Evolutionary conservation across 176 grass and related monocot genomes (phyloP), one percentile per base, ranked within the genome.

Genomic region (Urochloa ruziziensis): DNA sequence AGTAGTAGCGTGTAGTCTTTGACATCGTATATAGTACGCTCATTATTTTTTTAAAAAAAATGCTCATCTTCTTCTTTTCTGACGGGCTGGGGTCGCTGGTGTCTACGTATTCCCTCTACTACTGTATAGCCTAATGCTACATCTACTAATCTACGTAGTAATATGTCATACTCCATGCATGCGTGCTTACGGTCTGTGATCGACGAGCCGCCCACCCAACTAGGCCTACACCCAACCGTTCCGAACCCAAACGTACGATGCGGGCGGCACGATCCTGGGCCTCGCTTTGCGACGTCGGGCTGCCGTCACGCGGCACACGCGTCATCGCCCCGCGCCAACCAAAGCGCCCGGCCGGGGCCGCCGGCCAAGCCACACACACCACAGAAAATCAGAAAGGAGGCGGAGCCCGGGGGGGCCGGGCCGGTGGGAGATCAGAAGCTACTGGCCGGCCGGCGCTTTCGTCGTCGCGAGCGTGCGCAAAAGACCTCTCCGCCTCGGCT

Each of bases 381-480:
- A n/a, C n/a, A n/a, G n/a, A n/a, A n/a, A n/a, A n/a, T n/a, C 10
- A 59, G n/a, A 59, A 27, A 27, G 10, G 24, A 58, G 56, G 10
- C n/a, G 56, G n/a, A 59, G n/a, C n/a, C n/a, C n/a, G 56, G 51
- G 51, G 51, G 1, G 6, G n/a, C n/a, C n/a, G n/a, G n/a, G n/a
- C n/a, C n/a, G 51, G 17, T 8, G 21, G 21, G 53, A 23, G 21
- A 56, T 56, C 53, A 24, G 53, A 57, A 57, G 23, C 53, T 24
- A n/a, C 53, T 2, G 53, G 2, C 54, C 54, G 19, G 51, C 3
- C 28, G 29, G 30, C 16, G 18, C 32, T 36, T 23, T 36, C 62
- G 17, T 23, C 35, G 53, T 11, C 19, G 68, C 57, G 52, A 43
- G 80, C 80, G 53, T 61, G 82, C 82, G 47, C 82, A 12, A 67